Evolutionary conservation across 345 rosid species (phyloP), one percentile per base, ranked within the genome.

Genomic region (Melaleuca alternifolia): DNA sequence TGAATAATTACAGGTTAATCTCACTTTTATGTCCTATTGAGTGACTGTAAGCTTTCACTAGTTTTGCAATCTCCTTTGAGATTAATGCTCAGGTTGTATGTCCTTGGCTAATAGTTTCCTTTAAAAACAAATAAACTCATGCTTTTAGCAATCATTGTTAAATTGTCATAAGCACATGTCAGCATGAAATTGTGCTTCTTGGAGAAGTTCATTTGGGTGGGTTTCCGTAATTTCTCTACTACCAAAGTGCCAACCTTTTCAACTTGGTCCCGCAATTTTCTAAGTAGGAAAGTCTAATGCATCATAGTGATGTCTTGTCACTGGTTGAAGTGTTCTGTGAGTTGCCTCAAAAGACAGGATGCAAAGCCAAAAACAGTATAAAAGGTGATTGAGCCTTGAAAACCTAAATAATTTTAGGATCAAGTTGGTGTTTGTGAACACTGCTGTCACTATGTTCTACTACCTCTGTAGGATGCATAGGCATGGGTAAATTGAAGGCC

Each of bases 1-100:
- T 97, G 89, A 96, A 97, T 87, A 90, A 92, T 88, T 97, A 92
- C 88, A 97, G 99, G 99, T 93, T 81, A 76, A 90, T 93, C 51
- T 65, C 54, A 33, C 57, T 61, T 54, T 53, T 48, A 51, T 30
- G 44, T 62, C 6, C 54, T 11, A 8, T 56, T 48, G 21, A 52
- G 16, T 3, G n/a, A 30, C 46, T 62, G 41, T 37, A 10, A 7
- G 18, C 20, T 37, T 46, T 46, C 41, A 33, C 10, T n/a, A 57
- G 11, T 48, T 54, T 50, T 83, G 81, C 21, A 65, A 24, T 48
- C 44, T 75, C 41, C 41, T 41, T 41, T 41, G 41, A 41, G 41
- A 41, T 41, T 41, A 2, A 37, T 18, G 48, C 79, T 18, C 46
- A 4, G 79, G 26, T 71, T 71, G 5, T 2, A 71, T 71, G 79